A percentile compares a stretch with the other conserved stretches of the same genome.
These are phyloP conservation scores for Penicillium samsonianum DNA, from an alignment of 495 filamentous ascomycete genomes.

Conservation along the genomic window DNA sequence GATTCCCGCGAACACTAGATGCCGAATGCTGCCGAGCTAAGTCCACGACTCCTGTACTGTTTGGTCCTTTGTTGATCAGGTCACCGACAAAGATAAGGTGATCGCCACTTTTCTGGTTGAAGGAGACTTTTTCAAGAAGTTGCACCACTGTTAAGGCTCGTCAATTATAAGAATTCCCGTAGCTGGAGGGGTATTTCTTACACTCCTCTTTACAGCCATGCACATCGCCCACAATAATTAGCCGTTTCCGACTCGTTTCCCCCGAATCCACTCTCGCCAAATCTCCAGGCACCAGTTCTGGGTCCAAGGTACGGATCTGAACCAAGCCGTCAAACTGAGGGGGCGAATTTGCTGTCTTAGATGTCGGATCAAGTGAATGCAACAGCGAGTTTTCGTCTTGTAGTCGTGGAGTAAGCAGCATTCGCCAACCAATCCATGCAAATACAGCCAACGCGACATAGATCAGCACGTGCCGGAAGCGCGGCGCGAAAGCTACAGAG, in stretches of 20 bases:
- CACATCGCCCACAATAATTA: constrained; percentile 86
- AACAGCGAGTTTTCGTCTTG: constrained; percentile 40
- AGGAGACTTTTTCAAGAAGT: constrained; percentile 68
- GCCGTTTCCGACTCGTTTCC: constrained; percentile 37
- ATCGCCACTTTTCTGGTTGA: constrained; percentile 58
- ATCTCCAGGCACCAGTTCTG: constrained; percentile 32
- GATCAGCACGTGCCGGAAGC: constrained; percentile 48
- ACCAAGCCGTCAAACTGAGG: constrained; percentile 51
- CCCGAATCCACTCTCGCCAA: constrained; percentile 10
- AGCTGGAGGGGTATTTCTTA: constrained; percentile 32
- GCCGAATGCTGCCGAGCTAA: constrained; percentile 68
- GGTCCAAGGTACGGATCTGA: constrained; percentile 45
- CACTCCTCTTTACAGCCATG: constrained; percentile 76
- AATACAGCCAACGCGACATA: constrained; percentile 43
- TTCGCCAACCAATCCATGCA: constrained; percentile 43
- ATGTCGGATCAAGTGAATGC: constrained; percentile 37
- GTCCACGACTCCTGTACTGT: constrained; percentile 76
- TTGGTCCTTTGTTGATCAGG: constrained; percentile 84
- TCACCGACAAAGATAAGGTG: constrained; percentile 84
- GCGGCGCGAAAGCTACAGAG: constrained; percentile 44
- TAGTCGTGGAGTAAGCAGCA: constrained; percentile 41
- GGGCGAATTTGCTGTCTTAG: constrained; percentile 43
- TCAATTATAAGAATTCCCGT: background rate
- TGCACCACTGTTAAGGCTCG: constrained; percentile 47
- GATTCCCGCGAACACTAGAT: constrained; percentile 85